Evolutionary conservation across 768 basidiomycete genomes (phyloP).

Genomic region (Leccinum sublutescens): DNA sequence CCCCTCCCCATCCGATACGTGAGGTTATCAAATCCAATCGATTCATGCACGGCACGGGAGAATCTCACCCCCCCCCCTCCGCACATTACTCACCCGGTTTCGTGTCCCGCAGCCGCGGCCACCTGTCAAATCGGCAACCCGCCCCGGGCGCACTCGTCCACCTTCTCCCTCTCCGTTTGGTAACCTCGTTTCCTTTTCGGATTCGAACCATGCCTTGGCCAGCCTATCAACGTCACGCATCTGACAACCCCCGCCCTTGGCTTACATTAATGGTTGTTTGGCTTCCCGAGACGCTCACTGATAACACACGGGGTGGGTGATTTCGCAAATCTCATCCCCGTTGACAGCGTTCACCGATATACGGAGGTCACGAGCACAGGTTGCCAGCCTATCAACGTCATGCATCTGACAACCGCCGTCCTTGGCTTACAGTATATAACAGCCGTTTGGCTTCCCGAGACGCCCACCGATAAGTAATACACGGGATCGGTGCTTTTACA

Average conservation of each 20-base stretch:
- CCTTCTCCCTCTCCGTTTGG: background rate
- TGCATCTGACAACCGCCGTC: too few relatives aligned
- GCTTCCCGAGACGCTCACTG: constrained; percentile 5
- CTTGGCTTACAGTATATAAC: too few relatives aligned
- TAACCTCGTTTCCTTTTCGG: background rate
- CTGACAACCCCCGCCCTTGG: constrained; percentile 4
- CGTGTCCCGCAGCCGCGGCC: constrained; percentile 6
- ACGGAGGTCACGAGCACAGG: background rate
- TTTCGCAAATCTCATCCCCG: background rate
- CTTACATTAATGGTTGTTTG: background rate
- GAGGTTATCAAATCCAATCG: background rate
- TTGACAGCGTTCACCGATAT: background rate
- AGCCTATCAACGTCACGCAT: constrained; percentile 1
- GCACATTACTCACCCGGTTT: background rate
- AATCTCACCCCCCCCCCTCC: background rate
- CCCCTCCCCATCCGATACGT: background rate
- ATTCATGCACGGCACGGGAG: background rate
- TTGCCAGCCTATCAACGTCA: too few relatives aligned
- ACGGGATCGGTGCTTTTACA: too few relatives aligned
- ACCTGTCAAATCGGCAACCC: background rate
- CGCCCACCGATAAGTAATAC: too few relatives aligned
- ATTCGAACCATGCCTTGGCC: background rate
- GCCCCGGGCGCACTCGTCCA: background rate
- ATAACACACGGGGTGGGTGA: background rate
- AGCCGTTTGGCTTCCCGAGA: too few relatives aligned